Conservation (phyloP, 306 rosid species). For the cucumber (Cucumis sativus) region DNA sequence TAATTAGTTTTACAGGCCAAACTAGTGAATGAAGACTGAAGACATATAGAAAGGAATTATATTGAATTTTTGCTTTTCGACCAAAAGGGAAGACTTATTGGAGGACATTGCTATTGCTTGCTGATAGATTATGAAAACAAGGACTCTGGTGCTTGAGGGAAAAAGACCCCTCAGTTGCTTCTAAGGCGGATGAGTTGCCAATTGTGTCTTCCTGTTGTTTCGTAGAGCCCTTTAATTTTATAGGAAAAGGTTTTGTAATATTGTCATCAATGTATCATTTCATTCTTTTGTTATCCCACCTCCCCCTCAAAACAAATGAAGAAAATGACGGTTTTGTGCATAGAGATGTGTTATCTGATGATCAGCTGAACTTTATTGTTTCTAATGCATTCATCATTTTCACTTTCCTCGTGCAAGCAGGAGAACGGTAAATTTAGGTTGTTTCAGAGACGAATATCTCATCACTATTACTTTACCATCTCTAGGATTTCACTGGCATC, state of each 20-base stretch:
- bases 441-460: not conserved
- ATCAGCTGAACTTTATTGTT: not conserved
- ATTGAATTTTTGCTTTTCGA: not conserved
- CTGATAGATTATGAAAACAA: slow-evolving; percentile 3
- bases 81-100: not conserved
- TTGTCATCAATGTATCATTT: not conserved
- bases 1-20: not conserved
- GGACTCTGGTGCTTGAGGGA: not conserved
- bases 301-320: not conserved
- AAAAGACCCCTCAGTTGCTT: not conserved
- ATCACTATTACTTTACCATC: not conserved
- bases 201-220: slow-evolving; percentile 1
- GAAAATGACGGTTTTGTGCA: slow-evolving; percentile 4
- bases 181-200: not conserved
- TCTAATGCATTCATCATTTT: slow-evolving; percentile 1
- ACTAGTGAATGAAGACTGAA: not conserved
- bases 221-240: not conserved
- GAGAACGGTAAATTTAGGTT: not conserved
- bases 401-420: not conserved
- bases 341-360: not conserved
- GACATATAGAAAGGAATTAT: not conserved
- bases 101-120: not conserved
- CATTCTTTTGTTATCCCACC: not conserved
- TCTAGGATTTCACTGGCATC: not conserved
- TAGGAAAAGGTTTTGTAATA: not conserved